Conservation (phyloP, 345 rosid species). For the Anastatica hierochuntica region DNA sequence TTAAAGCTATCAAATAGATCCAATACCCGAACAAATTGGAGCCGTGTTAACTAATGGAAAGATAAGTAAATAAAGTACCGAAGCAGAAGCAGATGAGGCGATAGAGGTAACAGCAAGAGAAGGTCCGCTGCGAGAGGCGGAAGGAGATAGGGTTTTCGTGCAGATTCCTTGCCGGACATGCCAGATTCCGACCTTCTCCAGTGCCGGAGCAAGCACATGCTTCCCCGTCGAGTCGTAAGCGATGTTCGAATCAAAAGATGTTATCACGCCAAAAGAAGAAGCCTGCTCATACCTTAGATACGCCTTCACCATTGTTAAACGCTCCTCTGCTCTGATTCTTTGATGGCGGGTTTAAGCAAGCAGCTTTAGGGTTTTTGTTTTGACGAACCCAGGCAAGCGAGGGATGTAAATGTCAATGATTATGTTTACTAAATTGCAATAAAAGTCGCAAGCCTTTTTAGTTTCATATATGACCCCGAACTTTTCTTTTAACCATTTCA, state of each 20-base stretch:
- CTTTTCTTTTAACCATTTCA: too few species aligned
- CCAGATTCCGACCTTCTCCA: conserved; percentile 84
- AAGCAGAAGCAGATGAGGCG: conserved; percentile 42
- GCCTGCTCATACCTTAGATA: conserved; percentile 64
- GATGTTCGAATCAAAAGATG: conserved; percentile 54
- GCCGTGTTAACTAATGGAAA: not conserved
- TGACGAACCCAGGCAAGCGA: not conserved
- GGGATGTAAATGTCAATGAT: not conserved
- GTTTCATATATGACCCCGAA: not conserved
- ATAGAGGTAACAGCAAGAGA: conserved; percentile 50
- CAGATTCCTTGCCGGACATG: conserved; percentile 87
- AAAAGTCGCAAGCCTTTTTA: not conserved
- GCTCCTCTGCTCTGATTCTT: not conserved
- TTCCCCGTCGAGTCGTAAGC: conserved; percentile 55
- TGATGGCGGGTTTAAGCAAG: not conserved
- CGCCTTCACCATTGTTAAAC: conserved; percentile 51
- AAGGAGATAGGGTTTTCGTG: conserved; percentile 50
- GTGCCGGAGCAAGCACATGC: conserved; percentile 68
- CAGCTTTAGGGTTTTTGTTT: conserved; percentile 11
- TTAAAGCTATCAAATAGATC: not conserved
- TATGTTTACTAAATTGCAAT: not conserved
- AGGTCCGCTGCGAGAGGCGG: conserved; percentile 45
- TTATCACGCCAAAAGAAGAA: conserved; percentile 54
- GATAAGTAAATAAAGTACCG: conserved; percentile 31
- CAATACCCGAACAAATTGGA: not conserved